Conservation (phyloP, 1,284 basidiomycete species). For the Phylloporus sp. region DNA sequence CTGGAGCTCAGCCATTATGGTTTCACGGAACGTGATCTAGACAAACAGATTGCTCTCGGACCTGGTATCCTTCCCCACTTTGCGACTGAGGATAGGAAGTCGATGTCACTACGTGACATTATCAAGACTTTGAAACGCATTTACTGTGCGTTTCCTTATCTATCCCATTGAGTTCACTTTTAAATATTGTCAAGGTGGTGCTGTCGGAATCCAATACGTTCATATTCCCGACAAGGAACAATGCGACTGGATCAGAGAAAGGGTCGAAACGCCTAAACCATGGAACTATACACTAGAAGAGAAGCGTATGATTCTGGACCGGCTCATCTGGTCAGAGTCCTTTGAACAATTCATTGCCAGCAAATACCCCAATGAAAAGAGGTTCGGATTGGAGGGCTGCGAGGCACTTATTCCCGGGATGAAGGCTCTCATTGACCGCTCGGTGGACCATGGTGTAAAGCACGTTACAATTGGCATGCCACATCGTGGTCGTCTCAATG, state of each 20-base stretch:
- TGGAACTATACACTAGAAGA: slow-evolving; percentile 99
- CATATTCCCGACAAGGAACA: slow-evolving; percentile 99
- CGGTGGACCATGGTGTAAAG: slow-evolving; percentile 95
- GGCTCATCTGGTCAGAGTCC: slow-evolving; percentile 98
- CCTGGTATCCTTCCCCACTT: slow-evolving; percentile 97
- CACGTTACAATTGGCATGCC: slow-evolving; percentile 99
- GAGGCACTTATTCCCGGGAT: slow-evolving; percentile 98
- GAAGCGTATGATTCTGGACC: slow-evolving; percentile 98
- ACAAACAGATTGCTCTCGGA: slow-evolving; percentile 93
- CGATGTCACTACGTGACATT: slow-evolving; percentile 92
- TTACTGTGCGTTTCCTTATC: slow-evolving; percentile 77
- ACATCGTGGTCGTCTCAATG: slow-evolving; percentile 97
- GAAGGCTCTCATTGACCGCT: slow-evolving; percentile 98
- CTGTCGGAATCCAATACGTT: slow-evolving; percentile 96
- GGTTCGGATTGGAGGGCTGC: slow-evolving; percentile 98
- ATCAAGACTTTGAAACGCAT: slow-evolving; percentile 93
- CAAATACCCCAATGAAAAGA: slow-evolving; percentile 99
- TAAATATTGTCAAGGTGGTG: slow-evolving; percentile 69
- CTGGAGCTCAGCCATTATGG: slow-evolving; percentile 93
- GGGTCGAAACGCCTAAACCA: slow-evolving; percentile 95
- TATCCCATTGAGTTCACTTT: background rate
- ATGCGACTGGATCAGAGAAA: slow-evolving; percentile 99
- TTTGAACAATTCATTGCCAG: slow-evolving; percentile 99
- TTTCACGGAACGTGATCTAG: slow-evolving; percentile 92
- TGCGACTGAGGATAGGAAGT: slow-evolving; percentile 81